A percentile compares a stretch with the other conserved stretches of the same genome.
phyloP scores from a whole-genome alignment of 1,284 basidiomycete genomes.

The Sporisorium scitamineum region DNA sequence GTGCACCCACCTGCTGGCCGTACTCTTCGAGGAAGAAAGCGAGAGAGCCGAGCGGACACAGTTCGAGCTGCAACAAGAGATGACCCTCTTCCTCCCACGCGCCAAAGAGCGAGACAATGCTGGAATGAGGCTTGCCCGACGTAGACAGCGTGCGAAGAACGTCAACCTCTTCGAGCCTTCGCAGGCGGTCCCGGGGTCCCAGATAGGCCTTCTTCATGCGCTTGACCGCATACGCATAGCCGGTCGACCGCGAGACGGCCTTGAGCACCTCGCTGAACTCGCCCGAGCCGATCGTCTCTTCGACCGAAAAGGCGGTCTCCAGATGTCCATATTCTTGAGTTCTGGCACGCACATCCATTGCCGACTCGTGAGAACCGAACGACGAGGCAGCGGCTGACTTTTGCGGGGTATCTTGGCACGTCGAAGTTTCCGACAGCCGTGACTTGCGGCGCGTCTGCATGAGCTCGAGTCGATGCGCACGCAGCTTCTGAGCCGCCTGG shows the following conservation, averaged over 20 bases:
- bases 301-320: conserved; percentile 76
- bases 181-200: conserved; percentile 84
- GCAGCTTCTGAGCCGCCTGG: conserved; percentile 35
- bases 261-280: conserved; percentile 96
- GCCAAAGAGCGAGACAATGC: conserved; percentile 87
- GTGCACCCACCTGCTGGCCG: conserved; percentile 80
- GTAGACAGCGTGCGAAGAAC: conserved; percentile 83
- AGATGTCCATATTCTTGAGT: conserved; percentile 40
- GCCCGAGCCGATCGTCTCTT: conserved; percentile 87
- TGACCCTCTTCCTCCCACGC: conserved; percentile 96
- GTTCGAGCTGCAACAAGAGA: conserved; percentile 92
- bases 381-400: conserved; percentile 17
- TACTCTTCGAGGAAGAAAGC: conserved; percentile 93
- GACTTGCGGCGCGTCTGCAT: conserved; percentile 44
- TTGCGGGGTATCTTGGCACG: conserved; percentile 41
- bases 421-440: conserved; percentile 38
- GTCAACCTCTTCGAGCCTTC: conserved; percentile 94
- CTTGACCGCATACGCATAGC: conserved; percentile 87
- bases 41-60: conserved; percentile 92
- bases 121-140: conserved; percentile 43
- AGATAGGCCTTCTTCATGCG: conserved; percentile 88
- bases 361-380: conserved; percentile 7
- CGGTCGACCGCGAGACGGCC: conserved; percentile 78
- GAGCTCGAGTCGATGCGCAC: conserved; percentile 47
- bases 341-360: conserved; percentile 18